Percentiles rank a stretch among this genome's conserved stretches.
Evolutionary conservation across 208 protist species (phyloP).

Genomic region (Entamoeba histolytica): DNA sequence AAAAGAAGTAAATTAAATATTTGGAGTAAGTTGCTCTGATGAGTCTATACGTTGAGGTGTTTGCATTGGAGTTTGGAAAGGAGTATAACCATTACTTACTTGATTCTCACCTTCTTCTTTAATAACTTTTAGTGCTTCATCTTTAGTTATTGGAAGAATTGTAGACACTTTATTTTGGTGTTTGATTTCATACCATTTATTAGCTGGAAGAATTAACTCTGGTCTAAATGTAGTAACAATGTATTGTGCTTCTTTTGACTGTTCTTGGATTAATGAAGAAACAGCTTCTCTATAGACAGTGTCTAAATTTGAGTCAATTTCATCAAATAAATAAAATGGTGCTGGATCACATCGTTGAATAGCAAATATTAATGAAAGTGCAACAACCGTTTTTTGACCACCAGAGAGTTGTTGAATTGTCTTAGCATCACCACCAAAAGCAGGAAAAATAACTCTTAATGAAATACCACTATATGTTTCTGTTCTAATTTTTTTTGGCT

Average conservation of each 20-base stretch:
- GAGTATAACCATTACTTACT: background rate
- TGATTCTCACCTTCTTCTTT: background rate
- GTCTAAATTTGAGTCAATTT: constrained; percentile 97
- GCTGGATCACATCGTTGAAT: constrained; percentile 91
- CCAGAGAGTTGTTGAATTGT: constrained; percentile 83
- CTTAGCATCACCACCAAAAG: background rate
- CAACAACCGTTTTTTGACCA: constrained; percentile 91
- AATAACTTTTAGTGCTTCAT: background rate
- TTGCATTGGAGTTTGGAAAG: background rate
- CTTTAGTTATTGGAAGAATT: background rate
- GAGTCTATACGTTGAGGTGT: background rate
- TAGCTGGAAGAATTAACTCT: background rate
- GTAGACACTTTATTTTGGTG: background rate
- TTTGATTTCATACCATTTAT: background rate
- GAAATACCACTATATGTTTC: background rate
- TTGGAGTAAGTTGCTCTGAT: background rate
- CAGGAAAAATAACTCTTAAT: background rate
- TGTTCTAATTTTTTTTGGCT: constrained; percentile 19
- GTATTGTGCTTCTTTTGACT: constrained; percentile 27
- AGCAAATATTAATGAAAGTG: constrained; percentile 89
- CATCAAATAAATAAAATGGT: constrained; percentile 72
- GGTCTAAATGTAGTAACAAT: background rate
- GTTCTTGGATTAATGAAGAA: constrained; percentile 73
- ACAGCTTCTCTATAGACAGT: constrained; percentile 94
- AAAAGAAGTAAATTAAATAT: background rate